Base-by-base conservation (phyloP, 2,329 filamentous ascomycete species). In the Pseudogymnoascus sp. region DNA sequence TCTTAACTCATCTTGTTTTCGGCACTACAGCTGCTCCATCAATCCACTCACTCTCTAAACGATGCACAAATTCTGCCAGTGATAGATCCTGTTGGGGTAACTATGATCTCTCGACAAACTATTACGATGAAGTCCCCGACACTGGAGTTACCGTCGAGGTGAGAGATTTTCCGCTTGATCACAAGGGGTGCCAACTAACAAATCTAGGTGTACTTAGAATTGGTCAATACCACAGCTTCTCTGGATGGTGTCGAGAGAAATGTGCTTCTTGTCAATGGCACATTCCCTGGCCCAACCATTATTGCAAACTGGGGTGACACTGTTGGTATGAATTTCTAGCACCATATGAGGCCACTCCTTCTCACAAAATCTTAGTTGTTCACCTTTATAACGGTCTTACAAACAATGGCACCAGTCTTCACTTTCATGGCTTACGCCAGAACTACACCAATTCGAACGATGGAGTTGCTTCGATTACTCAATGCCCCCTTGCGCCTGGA, bases 401-500 rank as follows among this genome's bases (percentile, higher is more conserved):
- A 8, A 69, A 74, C 35, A 79, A 81, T 47, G 78, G 77, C 20
- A 79, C 77, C 4, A 70, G 74, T 6, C 71, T 80, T n/a, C 76
- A 81, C 64, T 81, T 76, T 74, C 79, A 82, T 63, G 79, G 79
- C 33, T 67, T 81, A 16, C 69, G 76, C 14, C 75, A 78, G 63
- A 69, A 75, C 14, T 68, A 73, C 33, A 72, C 72, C 7, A 75
- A 74, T 41, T 66, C 75, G 43, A 71, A 74, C 64, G 78, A 81
- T 64, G 78, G 78, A 8, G 75, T 76, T 0, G 74, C 74, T 54
- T 74, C 77, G 22, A 66, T 83, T 22, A 78, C 77, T 5, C 86
- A 90, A 71, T 91, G 87, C 64, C 86, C 87, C 2, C 84, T 89
- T 63, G 74, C 82, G 0, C 80, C 81, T 0, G 81, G 67, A 9